Base-by-base conservation (phyloP, 2,329 filamentous ascomycete species). In the Fonsecaea pedrosoi region DNA sequence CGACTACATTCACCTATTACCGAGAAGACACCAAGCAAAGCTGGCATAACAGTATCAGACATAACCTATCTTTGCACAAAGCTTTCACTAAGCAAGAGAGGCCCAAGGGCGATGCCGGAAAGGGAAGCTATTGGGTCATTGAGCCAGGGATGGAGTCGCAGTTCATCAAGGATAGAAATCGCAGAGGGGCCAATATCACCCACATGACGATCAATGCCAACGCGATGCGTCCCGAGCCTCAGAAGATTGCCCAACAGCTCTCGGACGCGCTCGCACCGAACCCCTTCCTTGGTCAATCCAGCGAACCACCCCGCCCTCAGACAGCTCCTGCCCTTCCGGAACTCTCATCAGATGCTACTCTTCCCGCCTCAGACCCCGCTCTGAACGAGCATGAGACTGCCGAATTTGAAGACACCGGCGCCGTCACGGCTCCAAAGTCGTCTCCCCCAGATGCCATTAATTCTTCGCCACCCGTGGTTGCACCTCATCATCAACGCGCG, bases 1-100 rank as follows among this genome's bases (percentile, higher is more conserved):
- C 92, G n/a, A 92, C 96, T 77, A 94, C 90, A 18, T 98, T 91
- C 77, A 89, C 87, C 4, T 97, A 94, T 80, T 99, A 98, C 82
- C 89, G 87, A 72, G 87, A 89, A 64, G 93, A 97, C 74, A 89
- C 91, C 10, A 73, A 72, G 62, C 68, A 69, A 50, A 94, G 95
- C 70, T 99, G 95, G 95, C 94, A 98, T 80, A 99, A 99, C 79
- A 98, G 95, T 82, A 99, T 99, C 77, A 91, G 95, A 38, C 95
- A 99, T 80, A 99, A 99, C 74, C 87, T 99, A 38, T 97, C 94
- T 76, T 84, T 99, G 54, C 96, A 97, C 84, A 98, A 98, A 81
- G 92, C 92, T 55, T 98, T 98, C 76, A 89, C 94, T 77, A 98
- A 98, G 81, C 91, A 96, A 75, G 94, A 97, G 78, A 87, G 95